Evolutionary conservation across 192 early-diverging fungal species (phyloP).

Genomic region (Linnemannia elongata): DNA sequence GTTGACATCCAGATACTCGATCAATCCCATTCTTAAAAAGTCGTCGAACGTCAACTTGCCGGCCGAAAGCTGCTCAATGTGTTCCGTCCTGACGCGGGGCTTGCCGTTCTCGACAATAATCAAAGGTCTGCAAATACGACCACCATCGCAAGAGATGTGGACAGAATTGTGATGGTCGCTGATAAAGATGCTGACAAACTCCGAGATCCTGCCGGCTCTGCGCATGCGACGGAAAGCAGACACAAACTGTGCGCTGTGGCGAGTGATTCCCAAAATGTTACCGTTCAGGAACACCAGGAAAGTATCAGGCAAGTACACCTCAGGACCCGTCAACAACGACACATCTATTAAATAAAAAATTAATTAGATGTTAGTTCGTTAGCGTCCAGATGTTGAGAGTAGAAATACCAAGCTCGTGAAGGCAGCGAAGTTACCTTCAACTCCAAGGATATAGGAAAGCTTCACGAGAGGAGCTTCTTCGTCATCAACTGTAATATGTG

Average conservation of each 20-base stretch:
- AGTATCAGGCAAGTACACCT: constrained; percentile 83
- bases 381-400: too few species aligned
- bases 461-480: constrained; percentile 85
- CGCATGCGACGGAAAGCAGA: constrained; percentile 87
- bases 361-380: too few species aligned
- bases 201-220: constrained; percentile 88
- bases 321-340: constrained; percentile 87
- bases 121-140: constrained; percentile 95
- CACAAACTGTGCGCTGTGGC: constrained; percentile 88
- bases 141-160: constrained; percentile 93
- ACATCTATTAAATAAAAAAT: constrained; percentile 67
- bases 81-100: constrained; percentile 72
- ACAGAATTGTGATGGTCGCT: constrained; percentile 87
- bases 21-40: constrained; percentile 88
- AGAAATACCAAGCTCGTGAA: not conserved
- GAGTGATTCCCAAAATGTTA: constrained; percentile 90
- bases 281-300: constrained; percentile 96
- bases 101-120: constrained; percentile 92
- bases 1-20: constrained; percentile 98
- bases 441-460: constrained; percentile 89
- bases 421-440: constrained; percentile 68
- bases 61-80: constrained; percentile 69
- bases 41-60: constrained; percentile 86
- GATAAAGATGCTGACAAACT: constrained; percentile 92
- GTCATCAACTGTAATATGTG: constrained; percentile 96